Evolutionary conservation across 306 rosid species (phyloP), one percentile per base, ranked within the genome.

Genomic region (Gillenia trifoliata): DNA sequence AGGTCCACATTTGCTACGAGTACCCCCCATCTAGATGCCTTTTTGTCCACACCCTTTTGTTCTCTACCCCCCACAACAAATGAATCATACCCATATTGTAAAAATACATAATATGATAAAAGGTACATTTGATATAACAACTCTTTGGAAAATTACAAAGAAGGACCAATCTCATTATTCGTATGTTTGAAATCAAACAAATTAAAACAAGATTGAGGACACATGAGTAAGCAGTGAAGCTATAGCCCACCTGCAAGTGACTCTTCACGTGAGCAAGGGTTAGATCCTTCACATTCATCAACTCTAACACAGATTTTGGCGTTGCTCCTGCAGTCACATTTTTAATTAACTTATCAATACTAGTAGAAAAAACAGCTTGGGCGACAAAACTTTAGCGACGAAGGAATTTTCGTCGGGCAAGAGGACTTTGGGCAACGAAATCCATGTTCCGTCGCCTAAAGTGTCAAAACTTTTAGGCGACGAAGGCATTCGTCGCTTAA

Each of bases 251-350:
- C 98, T 93, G 98, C 80, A 93, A 89, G 83, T 93, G 98, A 82
- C 98, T 93, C 89, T 93, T 93, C 81, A 93, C 98, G 78, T 93
- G 98, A 78, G 98, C 91, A 82, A 93, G 94, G 86, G 97, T 93
- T 85, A 93, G 90, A 85, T 93, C 97, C 77, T 91, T 93, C 19
- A 93, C 98, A 83, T 91, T 91, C 95, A 93, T 91, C 79, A 93
- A 83, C 86, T 93, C 98, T 78, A 91, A 81, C 59, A 93, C 98
- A 17, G 98, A 93, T 83, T 93, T 93, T 3, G 98, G 98, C 8
- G 98, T 93, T 55, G 98, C 98, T 83, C 97, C 98, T 93, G 75
- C 49, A 45, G 7, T 64, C 38, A 6, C 16, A 45, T 4, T 45
- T 15, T 45, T 45, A 81, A 26, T 28, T 10, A 43, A 55, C 22